A percentile compares a stretch with the other conserved stretches of the same genome.
Conservation (phyloP, 306 rosid genomes). For the Rubus idaeus region DNA sequence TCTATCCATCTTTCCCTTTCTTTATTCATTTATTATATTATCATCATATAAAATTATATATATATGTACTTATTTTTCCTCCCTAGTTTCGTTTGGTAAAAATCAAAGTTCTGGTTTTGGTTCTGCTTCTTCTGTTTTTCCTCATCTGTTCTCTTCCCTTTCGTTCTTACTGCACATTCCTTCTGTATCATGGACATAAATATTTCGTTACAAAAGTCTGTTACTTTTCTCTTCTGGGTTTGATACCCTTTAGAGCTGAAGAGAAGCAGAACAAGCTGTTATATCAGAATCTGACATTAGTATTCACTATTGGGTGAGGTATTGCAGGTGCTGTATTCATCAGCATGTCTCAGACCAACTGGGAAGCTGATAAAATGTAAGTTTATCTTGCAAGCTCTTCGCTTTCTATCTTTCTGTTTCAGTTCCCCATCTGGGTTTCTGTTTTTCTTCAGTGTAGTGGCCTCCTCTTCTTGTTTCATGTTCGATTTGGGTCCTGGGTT, state of each 20-base stretch:
- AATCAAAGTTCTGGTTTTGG: slow-evolving; percentile 29
- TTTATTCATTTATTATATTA: slow-evolving; percentile 24
- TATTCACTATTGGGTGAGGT: slow-evolving; percentile 20
- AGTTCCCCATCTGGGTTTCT: slow-evolving; percentile 31
- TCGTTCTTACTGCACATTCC: slow-evolving; percentile 24
- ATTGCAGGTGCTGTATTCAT: slow-evolving; percentile 11
- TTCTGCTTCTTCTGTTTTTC: slow-evolving; percentile 19
- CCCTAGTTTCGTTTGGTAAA: slow-evolving; percentile 27
- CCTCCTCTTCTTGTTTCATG: background rate
- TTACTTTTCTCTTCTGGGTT: slow-evolving; percentile 33
- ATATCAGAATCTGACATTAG: slow-evolving; percentile 27
- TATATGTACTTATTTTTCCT: slow-evolving; percentile 15
- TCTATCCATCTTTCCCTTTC: slow-evolving; percentile 36
- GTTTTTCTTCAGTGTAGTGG: slow-evolving; percentile 19
- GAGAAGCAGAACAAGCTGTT: slow-evolving; percentile 29
- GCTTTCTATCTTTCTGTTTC: background rate
- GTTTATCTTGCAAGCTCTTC: slow-evolving; percentile 23
- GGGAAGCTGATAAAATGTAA: slow-evolving; percentile 99
- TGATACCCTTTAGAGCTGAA: slow-evolving; percentile 29
- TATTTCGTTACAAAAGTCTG: slow-evolving; percentile 31
- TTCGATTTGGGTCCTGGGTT: slow-evolving; percentile 44
- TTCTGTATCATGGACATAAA: slow-evolving; percentile 27
- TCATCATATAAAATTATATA: slow-evolving; percentile 10
- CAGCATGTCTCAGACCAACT: slow-evolving; percentile 97
- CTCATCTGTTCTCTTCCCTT: slow-evolving; percentile 37